Evolutionary conservation across 306 rosid genomes (phyloP).

Genomic region (Heteromeles arbutifolia): DNA sequence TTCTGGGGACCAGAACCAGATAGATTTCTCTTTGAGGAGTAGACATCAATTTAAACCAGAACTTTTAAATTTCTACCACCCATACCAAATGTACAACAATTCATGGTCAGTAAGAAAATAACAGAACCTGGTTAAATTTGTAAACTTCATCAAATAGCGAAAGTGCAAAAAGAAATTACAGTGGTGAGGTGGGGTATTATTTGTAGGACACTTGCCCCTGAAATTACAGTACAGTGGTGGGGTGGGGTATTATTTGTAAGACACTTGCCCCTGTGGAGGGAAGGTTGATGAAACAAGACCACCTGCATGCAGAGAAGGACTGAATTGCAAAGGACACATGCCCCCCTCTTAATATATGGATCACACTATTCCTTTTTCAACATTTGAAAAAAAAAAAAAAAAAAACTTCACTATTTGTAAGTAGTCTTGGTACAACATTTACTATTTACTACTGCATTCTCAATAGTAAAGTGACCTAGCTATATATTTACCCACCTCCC

Average conservation of each 20-base stretch:
- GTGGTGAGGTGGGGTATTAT: slow-evolving; percentile 2
- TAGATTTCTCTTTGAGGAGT: neutral
- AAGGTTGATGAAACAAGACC: slow-evolving; percentile 18
- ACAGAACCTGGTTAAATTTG: neutral
- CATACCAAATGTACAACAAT: neutral
- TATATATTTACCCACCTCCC: neutral
- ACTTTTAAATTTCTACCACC: neutral
- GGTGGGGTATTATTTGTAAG: neutral
- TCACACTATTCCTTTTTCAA: neutral
- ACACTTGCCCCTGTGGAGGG: neutral
- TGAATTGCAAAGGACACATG: slow-evolving; percentile 6
- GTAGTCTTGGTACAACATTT: slow-evolving; percentile 5
- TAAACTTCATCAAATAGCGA: neutral
- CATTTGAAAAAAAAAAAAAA: neutral
- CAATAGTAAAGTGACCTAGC: neutral
- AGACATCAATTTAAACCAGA: neutral
- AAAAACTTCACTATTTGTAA: slow-evolving; percentile 2
- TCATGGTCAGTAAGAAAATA: neutral
- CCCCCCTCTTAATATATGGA: slow-evolving; percentile 16
- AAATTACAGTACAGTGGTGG: slow-evolving; percentile 13
- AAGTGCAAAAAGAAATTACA: neutral
- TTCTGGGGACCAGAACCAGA: neutral
- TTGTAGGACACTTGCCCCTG: neutral
- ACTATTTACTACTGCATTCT: neutral
- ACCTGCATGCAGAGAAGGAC: slow-evolving; percentile 10